Evolutionary conservation across 345 rosid species (phyloP).

Genomic region (Lepidium africanum): DNA sequence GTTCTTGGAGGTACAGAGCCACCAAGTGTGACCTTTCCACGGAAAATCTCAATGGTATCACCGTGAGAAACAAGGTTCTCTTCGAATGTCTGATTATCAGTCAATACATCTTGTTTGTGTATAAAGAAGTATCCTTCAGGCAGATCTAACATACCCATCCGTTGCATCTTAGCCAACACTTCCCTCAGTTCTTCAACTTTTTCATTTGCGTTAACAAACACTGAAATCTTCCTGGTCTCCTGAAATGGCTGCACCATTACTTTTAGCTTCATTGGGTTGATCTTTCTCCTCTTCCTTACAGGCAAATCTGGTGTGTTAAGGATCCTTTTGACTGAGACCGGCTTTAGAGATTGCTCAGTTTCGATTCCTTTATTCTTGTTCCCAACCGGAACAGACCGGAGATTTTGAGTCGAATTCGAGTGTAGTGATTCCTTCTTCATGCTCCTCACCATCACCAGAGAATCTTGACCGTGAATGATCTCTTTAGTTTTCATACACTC

Average conservation of each 20-base stretch:
- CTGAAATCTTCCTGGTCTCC: slow-evolving; percentile 30
- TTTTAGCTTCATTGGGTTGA: slow-evolving; percentile 30
- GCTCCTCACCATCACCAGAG: neutral
- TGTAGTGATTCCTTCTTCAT: neutral
- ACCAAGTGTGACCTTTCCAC: no score
- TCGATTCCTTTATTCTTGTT: neutral
- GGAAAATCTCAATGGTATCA: neutral
- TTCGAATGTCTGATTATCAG: neutral
- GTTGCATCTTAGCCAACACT: slow-evolving; percentile 49
- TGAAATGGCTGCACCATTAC: slow-evolving; percentile 20
- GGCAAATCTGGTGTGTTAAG: slow-evolving; percentile 19
- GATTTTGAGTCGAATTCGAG: neutral
- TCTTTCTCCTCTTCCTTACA: slow-evolving; percentile 4
- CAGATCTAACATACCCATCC: slow-evolving; percentile 32
- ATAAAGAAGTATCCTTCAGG: slow-evolving; percentile 17
- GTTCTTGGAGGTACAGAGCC: no score
- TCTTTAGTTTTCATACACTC: no score
- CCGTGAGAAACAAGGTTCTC: neutral
- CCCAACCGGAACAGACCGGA: neutral
- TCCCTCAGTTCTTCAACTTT: slow-evolving; percentile 56
- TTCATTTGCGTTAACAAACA: slow-evolving; percentile 48
- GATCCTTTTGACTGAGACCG: slow-evolving; percentile 29
- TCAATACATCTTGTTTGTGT: neutral
- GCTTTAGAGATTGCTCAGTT: neutral
- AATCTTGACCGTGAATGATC: neutral